phyloP scores from a whole-genome alignment of 805 yeast species.

The Schizosaccharomyces osmophilus region DNA sequence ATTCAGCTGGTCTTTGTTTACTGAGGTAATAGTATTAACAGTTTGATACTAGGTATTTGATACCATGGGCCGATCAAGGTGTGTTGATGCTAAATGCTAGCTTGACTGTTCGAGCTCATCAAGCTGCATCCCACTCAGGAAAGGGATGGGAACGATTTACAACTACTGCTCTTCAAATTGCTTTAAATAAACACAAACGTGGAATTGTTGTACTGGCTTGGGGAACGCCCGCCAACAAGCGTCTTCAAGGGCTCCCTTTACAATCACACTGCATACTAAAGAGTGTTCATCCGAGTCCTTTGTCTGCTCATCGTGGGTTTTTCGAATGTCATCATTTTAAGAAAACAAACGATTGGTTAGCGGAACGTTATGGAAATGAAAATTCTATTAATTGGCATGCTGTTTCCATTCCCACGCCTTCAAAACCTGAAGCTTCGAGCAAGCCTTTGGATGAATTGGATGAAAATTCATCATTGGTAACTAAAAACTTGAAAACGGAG shows the following conservation, averaged over 20 bases:
- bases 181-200: slow-evolving; percentile 16
- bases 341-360: slow-evolving; percentile 57
- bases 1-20: neutral
- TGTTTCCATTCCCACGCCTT: slow-evolving; percentile 4
- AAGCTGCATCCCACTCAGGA: slow-evolving; percentile 76
- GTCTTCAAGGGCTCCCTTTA: slow-evolving; percentile 21
- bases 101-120: slow-evolving; percentile 75
- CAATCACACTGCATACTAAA: slow-evolving; percentile 25
- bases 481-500: too few species aligned
- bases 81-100: slow-evolving; percentile 71
- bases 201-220: slow-evolving; percentile 59
- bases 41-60: slow-evolving; percentile 32
- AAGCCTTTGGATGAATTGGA: too few species aligned
- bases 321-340: slow-evolving; percentile 54
- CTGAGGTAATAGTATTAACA: slow-evolving; percentile 3
- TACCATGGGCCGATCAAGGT: slow-evolving; percentile 71
- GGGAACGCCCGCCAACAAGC: slow-evolving; percentile 52
- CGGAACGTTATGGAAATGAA: slow-evolving; percentile 18
- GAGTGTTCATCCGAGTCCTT: slow-evolving; percentile 85
- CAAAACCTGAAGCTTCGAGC: too few species aligned
- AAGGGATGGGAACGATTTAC: slow-evolving; percentile 89
- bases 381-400: slow-evolving; percentile 46
- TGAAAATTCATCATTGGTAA: too few species aligned
- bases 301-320: slow-evolving; percentile 73
- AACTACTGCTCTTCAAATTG: slow-evolving; percentile 36